Evolutionary conservation across 371 early-diverging fungal genomes (phyloP).

Genomic region (Zychaea mexicana): DNA sequence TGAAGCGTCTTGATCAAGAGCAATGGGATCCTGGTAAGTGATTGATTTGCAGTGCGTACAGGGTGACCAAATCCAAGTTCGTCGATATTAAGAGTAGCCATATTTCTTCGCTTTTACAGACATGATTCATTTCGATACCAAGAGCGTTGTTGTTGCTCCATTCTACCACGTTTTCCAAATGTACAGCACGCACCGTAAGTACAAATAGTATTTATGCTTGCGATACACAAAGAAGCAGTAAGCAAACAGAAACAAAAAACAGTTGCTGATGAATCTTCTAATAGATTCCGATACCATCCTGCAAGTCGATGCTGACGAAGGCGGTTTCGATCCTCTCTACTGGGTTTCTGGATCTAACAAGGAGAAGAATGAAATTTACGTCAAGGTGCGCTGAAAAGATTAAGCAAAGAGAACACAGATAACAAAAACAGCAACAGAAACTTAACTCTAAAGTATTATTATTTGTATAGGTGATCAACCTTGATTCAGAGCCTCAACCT

Average conservation of each 20-base stretch:
- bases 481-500: constrained; percentile 8
- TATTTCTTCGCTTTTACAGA: constrained; percentile 9
- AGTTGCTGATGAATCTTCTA: not conserved
- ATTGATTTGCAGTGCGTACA: no score
- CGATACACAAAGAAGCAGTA: no score
- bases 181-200: constrained; percentile 21
- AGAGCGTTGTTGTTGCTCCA: constrained; percentile 21
- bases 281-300: constrained; percentile 21
- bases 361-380: constrained; percentile 14
- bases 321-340: constrained; percentile 26
- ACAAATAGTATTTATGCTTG: not conserved
- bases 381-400: constrained; percentile 6
- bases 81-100: no score
- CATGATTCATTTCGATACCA: constrained; percentile 26
- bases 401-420: not conserved
- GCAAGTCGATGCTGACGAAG: constrained; percentile 23
- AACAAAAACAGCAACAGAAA: not conserved
- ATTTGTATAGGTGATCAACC: constrained; percentile 12
- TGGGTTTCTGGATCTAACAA: constrained; percentile 33
- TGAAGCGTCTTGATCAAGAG: constrained; percentile 21
- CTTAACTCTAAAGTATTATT: not conserved
- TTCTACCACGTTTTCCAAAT: constrained; percentile 26
- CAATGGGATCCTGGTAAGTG: constrained; percentile 25
- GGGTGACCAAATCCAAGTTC: no score
- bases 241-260: not conserved